phyloP scores from a whole-genome alignment of 768 basidiomycete genomes.

The Gloeophyllum trabeum region DNA sequence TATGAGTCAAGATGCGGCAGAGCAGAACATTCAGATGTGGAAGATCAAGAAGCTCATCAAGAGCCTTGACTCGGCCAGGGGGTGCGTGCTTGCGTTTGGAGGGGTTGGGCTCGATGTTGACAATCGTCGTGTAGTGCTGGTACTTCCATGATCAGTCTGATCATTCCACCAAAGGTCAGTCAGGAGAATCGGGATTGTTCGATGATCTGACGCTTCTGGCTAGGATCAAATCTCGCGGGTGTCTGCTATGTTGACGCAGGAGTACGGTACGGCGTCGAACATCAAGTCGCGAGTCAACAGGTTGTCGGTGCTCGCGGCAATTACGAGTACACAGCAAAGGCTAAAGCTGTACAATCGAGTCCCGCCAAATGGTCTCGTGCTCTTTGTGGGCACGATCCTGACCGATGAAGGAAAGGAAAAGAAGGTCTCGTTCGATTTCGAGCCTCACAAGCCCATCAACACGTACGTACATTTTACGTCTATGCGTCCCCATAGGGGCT shows the following conservation, averaged over 20 bases:
- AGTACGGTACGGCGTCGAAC: constrained; percentile 98
- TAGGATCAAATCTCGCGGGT: constrained; percentile 92
- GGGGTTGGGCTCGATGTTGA: background rate
- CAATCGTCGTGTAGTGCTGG: constrained; percentile 54
- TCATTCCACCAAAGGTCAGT: constrained; percentile 85
- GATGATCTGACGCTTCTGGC: constrained; percentile 3
- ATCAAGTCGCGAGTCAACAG: constrained; percentile 99
- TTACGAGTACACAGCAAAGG: constrained; percentile 95
- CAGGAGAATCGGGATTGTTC: too few species aligned
- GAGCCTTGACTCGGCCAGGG: constrained; percentile 90
- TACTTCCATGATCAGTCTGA: constrained; percentile 98
- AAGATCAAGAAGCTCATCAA: constrained; percentile 99
- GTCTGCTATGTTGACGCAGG: constrained; percentile 94
- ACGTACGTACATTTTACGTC: constrained; percentile 45
- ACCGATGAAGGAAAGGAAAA: constrained; percentile 99
- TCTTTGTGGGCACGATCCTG: constrained; percentile 96
- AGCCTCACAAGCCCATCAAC: constrained; percentile 98
- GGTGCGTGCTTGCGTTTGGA: constrained; percentile 28
- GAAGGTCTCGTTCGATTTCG: constrained; percentile 97
- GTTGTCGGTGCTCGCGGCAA: constrained; percentile 93
- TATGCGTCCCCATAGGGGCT: background rate
- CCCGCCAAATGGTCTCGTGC: constrained; percentile 91
- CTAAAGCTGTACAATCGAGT: constrained; percentile 95
- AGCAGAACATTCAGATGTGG: constrained; percentile 97
- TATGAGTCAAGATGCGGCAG: constrained; percentile 46